Conservation (phyloP, 192 early-diverging fungal genomes). For the Rhizoclosmatium sp. region DNA sequence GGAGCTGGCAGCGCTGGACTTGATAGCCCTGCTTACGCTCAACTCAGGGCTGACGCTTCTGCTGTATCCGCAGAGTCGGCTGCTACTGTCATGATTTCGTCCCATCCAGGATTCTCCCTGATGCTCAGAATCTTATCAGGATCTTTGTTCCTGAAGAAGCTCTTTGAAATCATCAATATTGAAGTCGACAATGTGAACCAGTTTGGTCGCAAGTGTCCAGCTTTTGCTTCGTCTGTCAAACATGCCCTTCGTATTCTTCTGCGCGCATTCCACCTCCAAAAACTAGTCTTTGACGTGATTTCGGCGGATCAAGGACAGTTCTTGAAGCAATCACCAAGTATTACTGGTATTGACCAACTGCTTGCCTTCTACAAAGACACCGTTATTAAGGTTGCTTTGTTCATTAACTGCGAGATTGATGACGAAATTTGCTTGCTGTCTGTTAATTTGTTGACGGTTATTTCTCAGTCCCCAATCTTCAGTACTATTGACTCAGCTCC, state of each 20-base stretch:
- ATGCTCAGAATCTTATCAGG: slow-evolving; percentile 78
- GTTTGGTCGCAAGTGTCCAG: slow-evolving; percentile 26
- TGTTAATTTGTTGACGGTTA: slow-evolving; percentile 71
- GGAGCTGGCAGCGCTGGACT: neutral
- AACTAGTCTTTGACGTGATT: slow-evolving; percentile 71
- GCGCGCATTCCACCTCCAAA: slow-evolving; percentile 75
- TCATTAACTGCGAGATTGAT: slow-evolving; percentile 67
- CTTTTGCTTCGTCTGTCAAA: slow-evolving; percentile 40
- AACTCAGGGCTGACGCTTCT: slow-evolving; percentile 12
- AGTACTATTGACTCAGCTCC: slow-evolving; percentile 55
- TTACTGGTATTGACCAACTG: slow-evolving; percentile 82
- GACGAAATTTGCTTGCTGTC: slow-evolving; percentile 78
- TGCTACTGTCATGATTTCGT: slow-evolving; percentile 52
- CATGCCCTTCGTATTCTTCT: slow-evolving; percentile 49
- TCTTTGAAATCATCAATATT: slow-evolving; percentile 75
- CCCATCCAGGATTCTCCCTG: slow-evolving; percentile 90
- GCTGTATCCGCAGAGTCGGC: slow-evolving; percentile 32
- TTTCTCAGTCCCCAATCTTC: slow-evolving; percentile 79
- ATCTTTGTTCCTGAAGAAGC: slow-evolving; percentile 68
- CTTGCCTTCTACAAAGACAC: slow-evolving; percentile 72
- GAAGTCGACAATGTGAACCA: slow-evolving; percentile 69
- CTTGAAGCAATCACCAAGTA: slow-evolving; percentile 48
- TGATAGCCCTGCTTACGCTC: slow-evolving; percentile 9
- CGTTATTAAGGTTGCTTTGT: slow-evolving; percentile 77
- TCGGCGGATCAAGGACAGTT: slow-evolving; percentile 54